Evolutionary conservation across 148 eudicot genomes (phyloP).

Genomic region (Camellia sinensis): DNA sequence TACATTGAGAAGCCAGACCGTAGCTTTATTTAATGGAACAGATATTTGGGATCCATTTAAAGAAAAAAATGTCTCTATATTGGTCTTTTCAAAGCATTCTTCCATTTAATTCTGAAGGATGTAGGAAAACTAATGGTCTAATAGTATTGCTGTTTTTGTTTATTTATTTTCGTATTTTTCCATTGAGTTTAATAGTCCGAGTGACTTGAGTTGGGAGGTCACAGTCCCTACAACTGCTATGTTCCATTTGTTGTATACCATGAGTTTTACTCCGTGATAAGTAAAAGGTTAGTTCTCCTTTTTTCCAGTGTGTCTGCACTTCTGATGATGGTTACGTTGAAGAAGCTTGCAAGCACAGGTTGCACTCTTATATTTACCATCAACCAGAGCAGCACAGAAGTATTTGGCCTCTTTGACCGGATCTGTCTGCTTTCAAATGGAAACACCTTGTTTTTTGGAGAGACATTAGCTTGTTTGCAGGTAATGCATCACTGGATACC

Average conservation of each 20-base stretch:
- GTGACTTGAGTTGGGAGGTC: not conserved
- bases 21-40: not conserved
- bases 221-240: constrained; percentile 7
- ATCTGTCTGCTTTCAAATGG: constrained; percentile 97
- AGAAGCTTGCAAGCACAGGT: constrained; percentile 93
- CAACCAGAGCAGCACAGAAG: constrained; percentile 98
- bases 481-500: constrained; percentile 29
- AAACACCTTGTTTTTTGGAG: constrained; percentile 91
- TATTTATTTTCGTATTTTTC: not conserved
- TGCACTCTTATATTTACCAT: constrained; percentile 93
- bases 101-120: not conserved
- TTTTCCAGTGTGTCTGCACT: constrained; percentile 89
- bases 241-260: not conserved
- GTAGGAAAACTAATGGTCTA: not conserved
- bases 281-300: constrained; percentile 6
- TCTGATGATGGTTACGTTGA: constrained; percentile 97
- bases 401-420: constrained; percentile 94
- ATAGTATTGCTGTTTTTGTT: not conserved
- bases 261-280: constrained; percentile 10
- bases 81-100: not conserved
- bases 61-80: not conserved
- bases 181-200: not conserved
- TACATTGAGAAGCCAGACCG: not conserved
- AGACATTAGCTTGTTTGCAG: constrained; percentile 96
- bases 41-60: not conserved